Evolutionary conservation across 2,329 filamentous ascomycete genomes (phyloP), one percentile per base, ranked within the genome.

Genomic region (Clarireedia homoeocarpa): DNA sequence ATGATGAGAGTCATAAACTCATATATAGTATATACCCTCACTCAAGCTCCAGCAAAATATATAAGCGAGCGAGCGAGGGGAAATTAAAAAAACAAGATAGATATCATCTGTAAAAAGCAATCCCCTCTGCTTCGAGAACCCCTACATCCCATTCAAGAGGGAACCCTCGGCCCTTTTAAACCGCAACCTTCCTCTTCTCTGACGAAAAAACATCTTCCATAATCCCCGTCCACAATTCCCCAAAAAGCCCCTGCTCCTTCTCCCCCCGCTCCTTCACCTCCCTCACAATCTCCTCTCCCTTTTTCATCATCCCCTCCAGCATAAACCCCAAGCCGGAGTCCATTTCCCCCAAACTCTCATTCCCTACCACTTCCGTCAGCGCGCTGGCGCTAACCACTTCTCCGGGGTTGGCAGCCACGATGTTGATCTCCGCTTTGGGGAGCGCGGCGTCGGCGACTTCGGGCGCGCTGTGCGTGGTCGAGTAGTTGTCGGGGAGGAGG

Each of bases 351-450:
- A 49, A 17, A 7, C 34, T 64, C 42, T 65, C 66, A 56, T 67
- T 76, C n/a, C 75, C 75, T 64, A 83, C 79, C n/a, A 84, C 74
- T 65, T 80, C 78, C 7, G 77, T 79, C 56, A 85, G 70, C 4
- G 80, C 75, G 24, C 38, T 30, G 5, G 75, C 72, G 3, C 79
- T 72, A 3, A 76, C 67, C 27, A 82, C 77, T 45, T 71, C 70
- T 20, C 79, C 79, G 0, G 82, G 81, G 70, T 83, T 71, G 6
- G 76, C 74, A 10, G 81, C 82, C 27, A 85, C 71, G 59, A 85
- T 76, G 62, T 74, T 73, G 66, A 80, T 80, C 66, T 78, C 71
- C 15, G 75, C 72, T 45, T 63, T 61, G 5, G 70, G 63, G 40
- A 77, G 61, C 9, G 76, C 72, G 4, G 67, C 70, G 56, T 79